Evolutionary conservation across 305 asterid species (phyloP).

Genomic region (Nicotiana rustica): DNA sequence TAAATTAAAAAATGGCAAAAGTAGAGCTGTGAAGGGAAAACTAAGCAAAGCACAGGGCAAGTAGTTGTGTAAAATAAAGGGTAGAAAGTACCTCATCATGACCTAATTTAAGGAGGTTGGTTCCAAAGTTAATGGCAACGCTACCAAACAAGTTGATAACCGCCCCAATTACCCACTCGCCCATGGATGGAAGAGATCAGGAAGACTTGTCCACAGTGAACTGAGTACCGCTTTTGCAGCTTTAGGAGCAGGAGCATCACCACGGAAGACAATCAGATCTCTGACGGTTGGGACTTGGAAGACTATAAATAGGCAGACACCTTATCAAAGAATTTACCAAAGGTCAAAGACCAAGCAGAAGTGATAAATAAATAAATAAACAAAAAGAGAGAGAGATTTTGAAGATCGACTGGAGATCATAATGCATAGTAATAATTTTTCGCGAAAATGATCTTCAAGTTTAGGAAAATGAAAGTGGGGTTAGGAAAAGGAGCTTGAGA

Average conservation of each 20-base stretch:
- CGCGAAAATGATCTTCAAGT: no score
- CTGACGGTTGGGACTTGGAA: slow-evolving; percentile 11
- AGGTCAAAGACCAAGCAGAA: not conserved
- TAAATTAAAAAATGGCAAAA: slow-evolving; percentile 22
- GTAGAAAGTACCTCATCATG: slow-evolving; percentile 73
- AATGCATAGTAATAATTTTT: not conserved
- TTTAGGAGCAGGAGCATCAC: slow-evolving; percentile 35
- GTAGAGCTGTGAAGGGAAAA: slow-evolving; percentile 19
- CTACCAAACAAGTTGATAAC: slow-evolving; percentile 87
- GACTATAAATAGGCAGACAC: not conserved
- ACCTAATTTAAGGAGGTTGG: slow-evolving; percentile 92
- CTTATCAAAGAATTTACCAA: not conserved
- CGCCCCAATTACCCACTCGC: slow-evolving; percentile 97
- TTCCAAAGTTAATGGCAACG: slow-evolving; percentile 93
- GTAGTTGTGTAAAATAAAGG: slow-evolving; percentile 20
- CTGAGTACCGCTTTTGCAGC: not conserved
- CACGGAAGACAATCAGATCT: slow-evolving; percentile 15
- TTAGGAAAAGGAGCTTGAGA: slow-evolving; percentile 13
- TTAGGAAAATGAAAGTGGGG: not conserved
- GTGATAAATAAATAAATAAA: not conserved
- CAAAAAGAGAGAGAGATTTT: no score
- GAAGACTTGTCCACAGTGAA: slow-evolving; percentile 6
- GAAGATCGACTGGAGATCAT: not conserved
- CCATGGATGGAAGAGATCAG: slow-evolving; percentile 55
- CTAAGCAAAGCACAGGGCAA: not conserved